Evolutionary conservation across 1,284 basidiomycete genomes (phyloP).

Genomic region (Singerocomus rubriflavus): DNA sequence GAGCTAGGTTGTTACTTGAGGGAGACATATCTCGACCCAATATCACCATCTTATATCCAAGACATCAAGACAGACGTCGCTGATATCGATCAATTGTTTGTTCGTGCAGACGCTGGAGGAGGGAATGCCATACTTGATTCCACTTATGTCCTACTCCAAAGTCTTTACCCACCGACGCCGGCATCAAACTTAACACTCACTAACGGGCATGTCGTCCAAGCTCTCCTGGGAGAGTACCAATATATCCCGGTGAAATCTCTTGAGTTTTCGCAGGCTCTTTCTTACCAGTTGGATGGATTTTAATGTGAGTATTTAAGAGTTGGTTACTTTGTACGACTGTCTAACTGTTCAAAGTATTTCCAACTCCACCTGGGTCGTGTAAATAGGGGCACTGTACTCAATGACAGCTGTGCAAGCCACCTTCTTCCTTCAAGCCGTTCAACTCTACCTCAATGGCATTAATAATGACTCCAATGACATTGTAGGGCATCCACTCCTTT

Average conservation of each 20-base stretch:
- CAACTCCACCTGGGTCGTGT: slow-evolving; percentile 24
- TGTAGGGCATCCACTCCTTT: slow-evolving; percentile 15
- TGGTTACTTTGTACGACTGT: not conserved
- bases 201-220: slow-evolving; percentile 45
- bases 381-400: slow-evolving; percentile 35
- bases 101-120: slow-evolving; percentile 43
- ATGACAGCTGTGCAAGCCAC: slow-evolving; percentile 32
- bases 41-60: slow-evolving; percentile 32
- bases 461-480: slow-evolving; percentile 43
- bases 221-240: slow-evolving; percentile 52
- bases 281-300: slow-evolving; percentile 35
- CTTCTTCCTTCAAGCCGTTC: slow-evolving; percentile 42
- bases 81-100: slow-evolving; percentile 30
- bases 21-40: slow-evolving; percentile 35
- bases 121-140: slow-evolving; percentile 44
- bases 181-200: slow-evolving; percentile 39
- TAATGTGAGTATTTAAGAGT: slow-evolving; percentile 14
- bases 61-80: slow-evolving; percentile 33
- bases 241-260: slow-evolving; percentile 33
- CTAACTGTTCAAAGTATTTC: slow-evolving; percentile 26
- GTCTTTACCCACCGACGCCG: slow-evolving; percentile 42
- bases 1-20: slow-evolving; percentile 41
- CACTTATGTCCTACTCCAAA: slow-evolving; percentile 39
- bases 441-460: slow-evolving; percentile 39
- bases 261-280: slow-evolving; percentile 27